Conservation (phyloP, 179 eudicot species). For the Monotropa hypopitys region DNA sequence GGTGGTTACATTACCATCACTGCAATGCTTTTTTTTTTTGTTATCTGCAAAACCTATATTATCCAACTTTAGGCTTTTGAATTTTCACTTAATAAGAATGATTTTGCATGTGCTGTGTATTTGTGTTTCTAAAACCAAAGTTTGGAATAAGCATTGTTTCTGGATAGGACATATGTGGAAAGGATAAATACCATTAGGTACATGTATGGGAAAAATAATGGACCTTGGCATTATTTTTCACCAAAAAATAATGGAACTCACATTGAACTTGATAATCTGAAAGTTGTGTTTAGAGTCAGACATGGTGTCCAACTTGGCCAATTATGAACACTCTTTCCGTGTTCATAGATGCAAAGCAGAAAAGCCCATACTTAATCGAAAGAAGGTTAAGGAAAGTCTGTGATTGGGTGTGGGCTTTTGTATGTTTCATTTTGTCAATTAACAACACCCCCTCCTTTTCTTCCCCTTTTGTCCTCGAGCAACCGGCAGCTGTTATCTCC, state of each 20-base stretch:
- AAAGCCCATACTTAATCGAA: background rate
- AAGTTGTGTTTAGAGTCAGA: background rate
- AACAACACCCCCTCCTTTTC: background rate
- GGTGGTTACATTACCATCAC: background rate
- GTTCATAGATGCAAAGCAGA: background rate
- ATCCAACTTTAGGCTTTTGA: background rate
- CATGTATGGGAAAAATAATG: background rate
- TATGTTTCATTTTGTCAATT: background rate
- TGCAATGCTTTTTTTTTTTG: background rate
- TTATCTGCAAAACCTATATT: background rate
- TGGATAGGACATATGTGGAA: background rate
- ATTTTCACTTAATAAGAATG: background rate
- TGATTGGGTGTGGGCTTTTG: background rate
- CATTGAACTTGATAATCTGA: background rate
- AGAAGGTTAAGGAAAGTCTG: background rate
- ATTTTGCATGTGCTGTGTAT: background rate
- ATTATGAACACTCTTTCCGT: background rate
- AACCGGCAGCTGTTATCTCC: background rate
- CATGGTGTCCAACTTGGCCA: background rate
- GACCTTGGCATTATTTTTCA: background rate
- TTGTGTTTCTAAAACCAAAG: background rate
- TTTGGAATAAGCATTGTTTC: background rate
- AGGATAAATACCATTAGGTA: background rate
- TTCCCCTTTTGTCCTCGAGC: background rate
- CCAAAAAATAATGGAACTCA: background rate